phyloP scores from a whole-genome alignment of 805 yeast genomes.

The Pachysolen tannophilus region DNA sequence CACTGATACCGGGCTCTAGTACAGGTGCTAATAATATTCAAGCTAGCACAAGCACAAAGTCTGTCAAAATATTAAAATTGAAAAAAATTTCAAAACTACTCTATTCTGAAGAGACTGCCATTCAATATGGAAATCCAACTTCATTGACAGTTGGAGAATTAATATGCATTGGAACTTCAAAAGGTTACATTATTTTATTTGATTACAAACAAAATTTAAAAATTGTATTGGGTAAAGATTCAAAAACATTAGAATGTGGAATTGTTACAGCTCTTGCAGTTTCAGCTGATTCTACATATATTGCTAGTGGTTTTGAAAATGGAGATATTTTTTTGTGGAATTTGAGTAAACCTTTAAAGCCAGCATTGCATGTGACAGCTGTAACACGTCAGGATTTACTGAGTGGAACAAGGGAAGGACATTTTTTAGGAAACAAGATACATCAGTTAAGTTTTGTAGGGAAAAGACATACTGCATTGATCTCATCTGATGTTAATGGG shows the following conservation, averaged over 20 bases:
- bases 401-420: conserved; percentile 22
- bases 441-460: conserved; percentile 40
- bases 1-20: no score
- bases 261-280: conserved; percentile 47
- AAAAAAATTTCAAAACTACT: conserved; percentile 16
- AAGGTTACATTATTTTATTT: conserved; percentile 59
- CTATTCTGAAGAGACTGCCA: conserved; percentile 12
- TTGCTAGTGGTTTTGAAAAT: conserved; percentile 59
- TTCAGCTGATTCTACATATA: conserved; percentile 59
- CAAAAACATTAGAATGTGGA: conserved; percentile 28
- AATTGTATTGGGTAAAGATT: conserved; percentile 28
- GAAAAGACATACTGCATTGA: conserved; percentile 44
- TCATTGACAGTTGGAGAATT: conserved; percentile 34
- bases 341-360: conserved; percentile 24
- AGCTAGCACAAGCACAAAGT: no score
- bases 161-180: conserved; percentile 61
- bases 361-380: conserved; percentile 23
- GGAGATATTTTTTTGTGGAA: conserved; percentile 74
- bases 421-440: conserved; percentile 29
- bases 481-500: conserved; percentile 50
- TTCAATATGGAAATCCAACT: conserved; percentile 43
- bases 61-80: conserved; percentile 13
- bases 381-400: conserved; percentile 16
- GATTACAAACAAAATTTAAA: conserved; percentile 57
- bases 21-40: no score